Conservation (phyloP, 306 rosid genomes). For the Quercus wislizeni region DNA sequence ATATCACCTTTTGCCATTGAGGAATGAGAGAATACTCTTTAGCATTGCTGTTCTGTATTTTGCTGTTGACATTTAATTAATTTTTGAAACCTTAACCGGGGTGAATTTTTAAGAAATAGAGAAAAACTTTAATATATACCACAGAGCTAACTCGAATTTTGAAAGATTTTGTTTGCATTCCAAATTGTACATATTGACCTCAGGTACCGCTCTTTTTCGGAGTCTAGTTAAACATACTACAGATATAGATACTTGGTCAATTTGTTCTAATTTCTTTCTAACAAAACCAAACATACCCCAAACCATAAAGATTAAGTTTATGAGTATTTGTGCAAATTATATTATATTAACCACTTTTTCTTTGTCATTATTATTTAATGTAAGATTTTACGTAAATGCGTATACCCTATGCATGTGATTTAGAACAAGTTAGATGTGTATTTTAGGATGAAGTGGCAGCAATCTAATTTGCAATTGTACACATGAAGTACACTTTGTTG, state of each 20-base stretch:
- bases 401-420: background rate
- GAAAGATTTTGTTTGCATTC: no score
- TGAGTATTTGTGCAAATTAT: no score
- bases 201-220: no score
- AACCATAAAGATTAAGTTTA: background rate
- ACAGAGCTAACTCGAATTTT: no score
- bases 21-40: background rate
- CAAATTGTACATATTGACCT: no score
- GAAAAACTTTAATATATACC: background rate
- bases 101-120: background rate
- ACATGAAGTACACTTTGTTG: background rate
- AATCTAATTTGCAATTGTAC: background rate
- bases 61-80: background rate
- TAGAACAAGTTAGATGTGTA: no score
- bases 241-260: no score
- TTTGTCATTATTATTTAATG: no score
- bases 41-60: background rate
- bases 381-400: no score
- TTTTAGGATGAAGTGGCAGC: background rate
- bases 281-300: conserved; percentile 14
- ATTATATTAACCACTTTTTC: no score
- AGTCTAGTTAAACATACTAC: no score
- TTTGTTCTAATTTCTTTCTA: background rate
- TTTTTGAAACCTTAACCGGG: background rate
- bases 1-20: background rate